phyloP scores from a whole-genome alignment of 139 green algal genomes.

The Tetraselmis striata region DNA sequence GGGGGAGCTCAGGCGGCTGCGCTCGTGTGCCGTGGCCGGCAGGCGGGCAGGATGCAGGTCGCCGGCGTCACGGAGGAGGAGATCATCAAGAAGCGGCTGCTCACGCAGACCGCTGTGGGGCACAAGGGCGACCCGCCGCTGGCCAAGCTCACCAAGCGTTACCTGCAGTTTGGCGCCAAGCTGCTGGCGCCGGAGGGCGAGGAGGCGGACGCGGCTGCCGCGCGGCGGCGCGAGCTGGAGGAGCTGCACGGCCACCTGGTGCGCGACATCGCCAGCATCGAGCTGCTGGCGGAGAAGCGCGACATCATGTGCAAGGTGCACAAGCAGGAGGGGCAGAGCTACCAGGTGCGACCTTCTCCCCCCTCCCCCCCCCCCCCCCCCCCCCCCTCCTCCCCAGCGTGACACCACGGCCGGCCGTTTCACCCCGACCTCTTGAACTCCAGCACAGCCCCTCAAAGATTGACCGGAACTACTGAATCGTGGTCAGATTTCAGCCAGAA shows the following conservation, averaged over 20 bases:
- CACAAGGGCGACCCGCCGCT: background rate
- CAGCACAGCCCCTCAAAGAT: too few relatives aligned
- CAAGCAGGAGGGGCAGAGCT: background rate
- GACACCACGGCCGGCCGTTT: too few relatives aligned
- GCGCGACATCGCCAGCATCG: background rate
- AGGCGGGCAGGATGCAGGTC: background rate
- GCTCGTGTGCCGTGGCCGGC: too few relatives aligned
- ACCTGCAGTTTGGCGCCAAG: background rate
- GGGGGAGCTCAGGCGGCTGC: too few relatives aligned
- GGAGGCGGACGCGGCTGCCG: background rate
- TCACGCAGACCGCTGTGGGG: background rate
- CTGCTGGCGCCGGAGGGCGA: background rate
- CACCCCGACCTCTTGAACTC: too few relatives aligned
- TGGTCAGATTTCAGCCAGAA: too few relatives aligned
- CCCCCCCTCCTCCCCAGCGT: too few relatives aligned
- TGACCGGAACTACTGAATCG: too few relatives aligned
- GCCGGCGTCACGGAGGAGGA: background rate
- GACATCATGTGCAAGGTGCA: background rate
- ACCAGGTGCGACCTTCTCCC: too few relatives aligned
- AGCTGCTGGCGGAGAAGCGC: background rate
- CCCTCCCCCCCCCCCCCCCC: too few relatives aligned
- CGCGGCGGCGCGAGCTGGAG: too few relatives aligned
- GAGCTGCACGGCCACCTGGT: background rate
- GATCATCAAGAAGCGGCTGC: background rate
- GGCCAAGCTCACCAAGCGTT: background rate